Evolutionary conservation across 306 rosid genomes (phyloP).

Genomic region (Cyclanthera cordifolia): DNA sequence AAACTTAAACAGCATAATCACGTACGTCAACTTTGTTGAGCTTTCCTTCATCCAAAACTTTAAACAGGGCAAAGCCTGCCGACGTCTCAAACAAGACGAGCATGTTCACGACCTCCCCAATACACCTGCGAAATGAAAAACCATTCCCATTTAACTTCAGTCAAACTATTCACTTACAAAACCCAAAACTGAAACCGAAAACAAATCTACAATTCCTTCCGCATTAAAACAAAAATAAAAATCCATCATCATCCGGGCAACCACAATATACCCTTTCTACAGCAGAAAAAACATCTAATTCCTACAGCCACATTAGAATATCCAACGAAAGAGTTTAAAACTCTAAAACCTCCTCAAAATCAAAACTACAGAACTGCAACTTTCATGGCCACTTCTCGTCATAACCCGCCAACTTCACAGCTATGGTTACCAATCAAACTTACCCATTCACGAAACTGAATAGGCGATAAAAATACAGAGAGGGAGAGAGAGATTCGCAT

Average conservation of each 20-base stretch:
- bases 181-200: neutral
- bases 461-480: neutral
- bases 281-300: neutral
- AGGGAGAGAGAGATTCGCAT: neutral
- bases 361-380: neutral
- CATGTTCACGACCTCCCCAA: constrained; percentile 32
- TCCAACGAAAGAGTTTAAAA: neutral
- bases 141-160: neutral
- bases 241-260: neutral
- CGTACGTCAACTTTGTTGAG: constrained; percentile 65
- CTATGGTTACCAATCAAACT: neutral
- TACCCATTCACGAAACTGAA: neutral
- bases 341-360: neutral
- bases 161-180: neutral
- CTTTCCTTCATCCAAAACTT: constrained; percentile 71
- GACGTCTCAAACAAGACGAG: constrained; percentile 62
- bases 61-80: constrained; percentile 73
- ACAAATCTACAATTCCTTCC: neutral
- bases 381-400: neutral
- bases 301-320: neutral
- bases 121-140: constrained; percentile 21
- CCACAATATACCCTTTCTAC: neutral
- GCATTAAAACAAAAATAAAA: neutral
- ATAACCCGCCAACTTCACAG: constrained; percentile 3
- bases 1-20: neutral